Base-by-base conservation (phyloP, 2,329 filamentous ascomycete species). In the Moelleriella libera region DNA sequence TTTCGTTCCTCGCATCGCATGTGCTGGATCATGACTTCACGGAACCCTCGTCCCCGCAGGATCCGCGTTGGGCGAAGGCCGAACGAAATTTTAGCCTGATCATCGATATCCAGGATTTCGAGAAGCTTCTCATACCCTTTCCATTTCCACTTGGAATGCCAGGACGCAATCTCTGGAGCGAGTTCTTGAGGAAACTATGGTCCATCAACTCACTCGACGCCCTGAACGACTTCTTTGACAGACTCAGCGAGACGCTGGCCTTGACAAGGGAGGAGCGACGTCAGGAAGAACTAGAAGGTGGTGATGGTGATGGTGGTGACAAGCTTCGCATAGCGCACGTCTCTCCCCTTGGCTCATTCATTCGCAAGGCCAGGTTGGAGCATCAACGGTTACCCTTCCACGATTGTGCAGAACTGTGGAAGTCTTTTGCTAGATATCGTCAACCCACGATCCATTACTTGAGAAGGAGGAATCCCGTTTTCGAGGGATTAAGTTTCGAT, bases 131-230 rank as follows among this genome's bases (percentile, higher is more conserved):
- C 12, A 59, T 62, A 21, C 65, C 69, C 30, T 71, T 75, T 53
- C 67, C 72, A 5, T 70, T 76, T 30, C 63, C 73, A 30, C 68
- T 70, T 55, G 72, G 73, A 39, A 67, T 87, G 48, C 84, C 88
- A 0, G 88, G 88, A 3, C 76, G 85, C 44, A 83, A 77, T n/a
- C 67, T 96, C n/a, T 92, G 89, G 80, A 88, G 97, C 59, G 69
- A 84, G 2, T 86, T 96, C 48, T 73, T 97, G 10, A 76, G 78
- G 48, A 83, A 81, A 52, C 68, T 97, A 29, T 97, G 92, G 90
- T 73, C 75, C 12, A 78, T 97, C 53, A 80, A 89, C 58, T 90
- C 84, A 21, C 75, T 94, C 9, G 79, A 97, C 64, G 78, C 81
- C 0, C 67, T 97, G n/a, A 80, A 89, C 57, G 69, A 71, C 2